phyloP scores from a whole-genome alignment of 2,329 filamentous ascomycete species.

The Alternaria viburni region DNA sequence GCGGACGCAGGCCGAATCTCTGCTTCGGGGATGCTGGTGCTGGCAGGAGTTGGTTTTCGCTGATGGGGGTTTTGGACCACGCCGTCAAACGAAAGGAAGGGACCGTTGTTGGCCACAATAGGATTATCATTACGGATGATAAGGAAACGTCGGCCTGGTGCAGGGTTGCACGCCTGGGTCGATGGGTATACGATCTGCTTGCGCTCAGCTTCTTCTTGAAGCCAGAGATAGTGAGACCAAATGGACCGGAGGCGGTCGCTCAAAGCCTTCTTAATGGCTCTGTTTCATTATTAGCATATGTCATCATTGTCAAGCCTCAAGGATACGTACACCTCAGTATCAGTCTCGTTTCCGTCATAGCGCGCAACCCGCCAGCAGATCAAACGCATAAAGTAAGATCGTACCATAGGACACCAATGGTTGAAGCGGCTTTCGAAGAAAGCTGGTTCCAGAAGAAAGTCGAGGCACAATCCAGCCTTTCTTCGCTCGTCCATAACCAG shows the following conservation, averaged over 20 bases:
- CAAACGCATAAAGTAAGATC: constrained; percentile 89
- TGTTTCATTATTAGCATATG: constrained; percentile 46
- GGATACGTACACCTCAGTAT: constrained; percentile 69
- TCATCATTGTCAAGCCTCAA: not conserved
- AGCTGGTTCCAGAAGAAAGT: constrained; percentile 75
- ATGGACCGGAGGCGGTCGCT: constrained; percentile 71
- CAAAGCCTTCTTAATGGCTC: constrained; percentile 72
- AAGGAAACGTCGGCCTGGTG: constrained; percentile 82
- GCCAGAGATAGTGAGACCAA: constrained; percentile 81
- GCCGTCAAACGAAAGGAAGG: constrained; percentile 70
- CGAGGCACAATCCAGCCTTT: constrained; percentile 73
- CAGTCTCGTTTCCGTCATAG: constrained; percentile 70
- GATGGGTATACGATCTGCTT: constrained; percentile 67
- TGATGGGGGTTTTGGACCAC: constrained; percentile 53
- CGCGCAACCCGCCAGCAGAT: constrained; percentile 88
- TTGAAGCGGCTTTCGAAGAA: constrained; percentile 85
- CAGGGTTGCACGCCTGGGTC: constrained; percentile 81
- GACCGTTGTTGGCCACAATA: constrained; percentile 57
- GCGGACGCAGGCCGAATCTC: constrained; percentile 39
- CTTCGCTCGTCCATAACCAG: constrained; percentile 69
- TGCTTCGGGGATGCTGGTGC: constrained; percentile 27
- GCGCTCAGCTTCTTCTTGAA: constrained; percentile 70
- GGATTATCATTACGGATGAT: constrained; percentile 83
- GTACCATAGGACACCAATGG: constrained; percentile 95
- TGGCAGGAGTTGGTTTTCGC: constrained; percentile 35